Evolutionary conservation across 2,329 filamentous ascomycete species (phyloP).

Genomic region (Fusarium lateritium): DNA sequence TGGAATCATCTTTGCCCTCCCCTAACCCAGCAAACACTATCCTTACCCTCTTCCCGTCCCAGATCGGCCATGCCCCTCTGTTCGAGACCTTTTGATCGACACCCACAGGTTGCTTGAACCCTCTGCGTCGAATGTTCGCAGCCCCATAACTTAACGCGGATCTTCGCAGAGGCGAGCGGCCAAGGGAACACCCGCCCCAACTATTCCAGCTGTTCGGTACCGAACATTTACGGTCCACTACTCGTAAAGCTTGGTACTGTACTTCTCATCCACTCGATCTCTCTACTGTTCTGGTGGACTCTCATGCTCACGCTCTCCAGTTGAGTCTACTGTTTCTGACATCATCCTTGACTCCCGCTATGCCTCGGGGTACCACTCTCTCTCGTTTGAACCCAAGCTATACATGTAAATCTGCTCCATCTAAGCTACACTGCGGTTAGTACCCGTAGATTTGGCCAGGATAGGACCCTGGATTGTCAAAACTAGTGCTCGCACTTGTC

Average conservation of each 20-base stretch:
- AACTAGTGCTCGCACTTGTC: not conserved
- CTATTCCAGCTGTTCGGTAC: constrained; percentile 36
- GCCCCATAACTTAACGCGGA: constrained; percentile 8
- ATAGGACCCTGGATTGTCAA: not conserved
- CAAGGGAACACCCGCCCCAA: constrained; percentile 30
- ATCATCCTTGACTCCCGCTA: constrained; percentile 3
- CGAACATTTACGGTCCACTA: constrained; percentile 8
- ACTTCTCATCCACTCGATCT: not conserved
- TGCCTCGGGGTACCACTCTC: not conserved
- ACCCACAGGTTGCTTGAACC: constrained; percentile 15
- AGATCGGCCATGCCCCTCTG: constrained; percentile 26
- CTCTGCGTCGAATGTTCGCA: constrained; percentile 8
- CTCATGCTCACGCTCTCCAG: not conserved
- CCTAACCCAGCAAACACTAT: constrained; percentile 32
- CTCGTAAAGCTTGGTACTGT: not conserved
- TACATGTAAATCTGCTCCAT: not conserved
- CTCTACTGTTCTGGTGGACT: not conserved
- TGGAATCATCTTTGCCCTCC: constrained; percentile 23
- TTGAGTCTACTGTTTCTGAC: not conserved
- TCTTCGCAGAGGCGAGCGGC: constrained; percentile 18
- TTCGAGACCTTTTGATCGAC: constrained; percentile 43
- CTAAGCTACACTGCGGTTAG: not conserved
- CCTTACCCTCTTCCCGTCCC: constrained; percentile 12
- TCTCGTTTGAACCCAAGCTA: not conserved
- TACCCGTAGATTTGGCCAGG: not conserved